Evolutionary conservation across 257 asterid species (phyloP).

Genomic region (Knoxia roxburghii): DNA sequence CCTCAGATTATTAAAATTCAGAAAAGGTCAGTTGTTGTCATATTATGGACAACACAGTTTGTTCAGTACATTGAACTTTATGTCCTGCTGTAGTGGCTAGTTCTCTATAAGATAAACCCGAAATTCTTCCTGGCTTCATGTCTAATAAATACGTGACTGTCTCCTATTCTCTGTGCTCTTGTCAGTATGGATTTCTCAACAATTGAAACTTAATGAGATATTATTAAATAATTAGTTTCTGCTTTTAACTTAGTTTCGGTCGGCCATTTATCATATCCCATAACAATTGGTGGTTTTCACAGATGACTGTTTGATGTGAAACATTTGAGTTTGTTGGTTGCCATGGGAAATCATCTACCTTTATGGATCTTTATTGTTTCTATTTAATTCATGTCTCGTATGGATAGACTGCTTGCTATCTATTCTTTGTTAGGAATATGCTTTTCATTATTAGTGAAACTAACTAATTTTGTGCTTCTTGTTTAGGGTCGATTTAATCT

Average conservation of each 20-base stretch:
- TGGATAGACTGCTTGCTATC: background rate
- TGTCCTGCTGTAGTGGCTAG: background rate
- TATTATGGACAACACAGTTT: background rate
- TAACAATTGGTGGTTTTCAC: background rate
- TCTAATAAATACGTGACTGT: background rate
- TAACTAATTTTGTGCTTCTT: background rate
- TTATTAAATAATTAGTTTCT: background rate
- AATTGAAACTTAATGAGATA: background rate
- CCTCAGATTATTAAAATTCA: background rate
- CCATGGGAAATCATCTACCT: background rate
- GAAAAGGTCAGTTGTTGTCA: too few species aligned
- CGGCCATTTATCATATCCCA: background rate
- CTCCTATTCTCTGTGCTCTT: background rate
- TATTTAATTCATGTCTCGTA: background rate
- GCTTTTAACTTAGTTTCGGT: background rate
- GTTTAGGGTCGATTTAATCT: conserved; percentile 61
- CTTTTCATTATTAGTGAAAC: background rate
- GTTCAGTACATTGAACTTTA: background rate
- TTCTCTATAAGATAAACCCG: background rate
- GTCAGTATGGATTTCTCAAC: background rate
- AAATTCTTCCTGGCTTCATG: background rate
- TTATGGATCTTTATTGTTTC: background rate
- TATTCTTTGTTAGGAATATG: background rate
- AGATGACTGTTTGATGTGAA: background rate
- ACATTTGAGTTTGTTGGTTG: background rate